Evolutionary conservation across 2,329 filamentous ascomycete species (phyloP), one percentile per base, ranked within the genome.

Genomic region (Sphaceloma murrayae): DNA sequence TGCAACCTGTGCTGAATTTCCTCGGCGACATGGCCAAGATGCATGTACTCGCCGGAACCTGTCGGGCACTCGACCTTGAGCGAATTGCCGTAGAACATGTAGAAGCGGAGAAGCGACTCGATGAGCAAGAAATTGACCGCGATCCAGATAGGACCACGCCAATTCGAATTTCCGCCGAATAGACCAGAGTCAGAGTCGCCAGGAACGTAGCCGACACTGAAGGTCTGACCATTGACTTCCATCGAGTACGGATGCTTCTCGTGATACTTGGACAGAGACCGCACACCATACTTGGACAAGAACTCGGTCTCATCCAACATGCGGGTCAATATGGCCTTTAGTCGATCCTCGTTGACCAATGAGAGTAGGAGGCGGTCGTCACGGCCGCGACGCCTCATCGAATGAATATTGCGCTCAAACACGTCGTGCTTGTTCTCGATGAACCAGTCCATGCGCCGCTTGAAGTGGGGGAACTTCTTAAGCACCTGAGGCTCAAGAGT

Each of bases 291-390:
- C 36, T 88, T 78, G 45, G 85, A 85, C 46, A 96, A 72, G 65
- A 96, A 96, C 60, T 96, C 89, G 17, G 86, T 79, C 63, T 94
- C 87, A 57, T 94, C 85, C 39, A 96, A 73, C 89, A 96, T 95
- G 40, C 85, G 79, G 60, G 81, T 77, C 48, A 96, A 70, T 47
- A 96, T 94, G 65, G 86, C 83, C 63, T 84, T 80, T 8, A 96
- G 68, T n/a, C 89, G 78, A 50, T 94, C 86, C 62, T 88, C 89
- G 69, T 84, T 95, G 52, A 95, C 88, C 36, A 96, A 80, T 5
- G 89, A 85, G 30, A 96, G 68, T 10, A 96, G 70, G 43, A 96
- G 79, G 48, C 89, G 77, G 61, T 96, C 77, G 42, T 85, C 89
- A 61, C 94, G 93, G 46, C 89, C 89, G 55, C 89, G 80, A 62